phyloP scores from a whole-genome alignment of 345 rosid genomes.

The Kandelia obovata region DNA sequence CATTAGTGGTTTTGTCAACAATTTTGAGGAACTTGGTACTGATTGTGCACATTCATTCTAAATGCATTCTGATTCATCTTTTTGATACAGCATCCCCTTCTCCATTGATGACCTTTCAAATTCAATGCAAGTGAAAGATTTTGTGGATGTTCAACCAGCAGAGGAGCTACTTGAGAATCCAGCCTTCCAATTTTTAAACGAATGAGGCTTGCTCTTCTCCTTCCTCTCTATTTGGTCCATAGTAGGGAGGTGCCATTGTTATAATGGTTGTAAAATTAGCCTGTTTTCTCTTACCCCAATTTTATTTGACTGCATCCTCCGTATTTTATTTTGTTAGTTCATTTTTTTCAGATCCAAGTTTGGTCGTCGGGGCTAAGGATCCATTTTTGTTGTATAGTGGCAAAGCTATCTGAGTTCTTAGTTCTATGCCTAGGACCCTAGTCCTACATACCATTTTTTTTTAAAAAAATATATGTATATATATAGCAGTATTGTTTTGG shows the following conservation, averaged over 20 bases:
- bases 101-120: slow-evolving; percentile 83
- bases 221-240: neutral
- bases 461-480: too few relatives aligned
- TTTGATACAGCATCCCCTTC: slow-evolving; percentile 76
- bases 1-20: too few relatives aligned
- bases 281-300: slow-evolving; percentile 2
- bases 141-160: slow-evolving; percentile 67
- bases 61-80: slow-evolving; percentile 16
- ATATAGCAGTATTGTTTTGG: slow-evolving; percentile 9
- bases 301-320: slow-evolving; percentile 28
- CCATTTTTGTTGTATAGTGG: slow-evolving; percentile 8
- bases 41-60: neutral
- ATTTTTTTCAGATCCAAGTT: slow-evolving; percentile 25
- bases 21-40: neutral
- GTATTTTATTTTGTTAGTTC: slow-evolving; percentile 38
- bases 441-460: neutral
- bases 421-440: neutral
- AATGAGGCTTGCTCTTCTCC: slow-evolving; percentile 24
- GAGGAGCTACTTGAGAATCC: slow-evolving; percentile 73
- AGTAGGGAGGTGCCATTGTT: slow-evolving; percentile 13
- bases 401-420: neutral
- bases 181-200: slow-evolving; percentile 79
- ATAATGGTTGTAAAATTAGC: slow-evolving; percentile 15
- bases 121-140: slow-evolving; percentile 82
- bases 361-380: slow-evolving; percentile 25